Evolutionary conservation across 2,329 filamentous ascomycete genomes (phyloP), one percentile per base, ranked within the genome.

Genomic region (Tolypocladium tropicale): DNA sequence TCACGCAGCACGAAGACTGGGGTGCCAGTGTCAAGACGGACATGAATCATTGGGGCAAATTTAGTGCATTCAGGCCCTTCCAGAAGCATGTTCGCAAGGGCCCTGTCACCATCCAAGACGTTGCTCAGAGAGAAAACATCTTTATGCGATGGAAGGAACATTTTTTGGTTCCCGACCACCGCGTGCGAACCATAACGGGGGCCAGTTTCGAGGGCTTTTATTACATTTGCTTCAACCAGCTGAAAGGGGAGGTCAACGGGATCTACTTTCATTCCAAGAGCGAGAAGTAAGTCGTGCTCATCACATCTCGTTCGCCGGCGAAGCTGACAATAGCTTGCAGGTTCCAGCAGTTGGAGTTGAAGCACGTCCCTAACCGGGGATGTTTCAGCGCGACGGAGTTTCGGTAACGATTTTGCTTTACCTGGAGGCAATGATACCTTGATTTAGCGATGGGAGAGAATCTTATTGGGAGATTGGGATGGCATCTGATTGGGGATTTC

Each of bases 131-230:
- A 60, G 92, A 96, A 63, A 86, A 95, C 69, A 86, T 99, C 34
- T 99, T 96, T 67, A 99, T 99, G 94, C 85, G 94, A 58, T 99
- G 94, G 94, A 99, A 99, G 72, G 94, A 99, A 68, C 91, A 95
- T 65, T 99, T 99, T 66, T 77, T 99, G 0, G 94, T 99, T 0
- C 94, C 94, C 1, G 92, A 99, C 66, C 94, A 99, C 70, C 83
- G 89, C 18, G 91, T 97, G 23, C 83, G 87, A 59, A 95, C 89
- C 12, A 96, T 99, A 59, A 89, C 85, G 36, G 94, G 94, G 21
- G 94, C 94, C 9, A 97, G 93, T 67, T 99, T 97, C 58, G 94
- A 99, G 68, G 94, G 94, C 0, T 99, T 99, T 70, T 99, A 97
- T 70, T 99, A 99, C 68, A 97, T 99, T 62, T 96, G 92, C 75